phyloP scores from a whole-genome alignment of 2,329 filamentous ascomycete species.

The Plenodomus biglobosus region DNA sequence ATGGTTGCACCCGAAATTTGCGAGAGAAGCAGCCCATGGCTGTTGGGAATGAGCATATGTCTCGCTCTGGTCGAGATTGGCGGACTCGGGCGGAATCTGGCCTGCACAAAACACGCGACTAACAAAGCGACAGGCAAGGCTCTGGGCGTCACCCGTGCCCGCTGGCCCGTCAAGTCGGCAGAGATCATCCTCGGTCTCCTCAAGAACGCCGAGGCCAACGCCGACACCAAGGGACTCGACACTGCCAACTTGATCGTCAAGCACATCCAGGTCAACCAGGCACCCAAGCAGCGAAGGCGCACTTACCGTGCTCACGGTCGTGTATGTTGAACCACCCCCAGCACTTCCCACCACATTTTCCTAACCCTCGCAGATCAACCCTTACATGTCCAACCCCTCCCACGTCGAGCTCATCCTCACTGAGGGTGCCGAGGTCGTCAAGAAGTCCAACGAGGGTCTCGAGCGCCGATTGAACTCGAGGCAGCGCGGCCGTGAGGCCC shows the following conservation, averaged over 20 bases:
- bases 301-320: conserved; percentile 99
- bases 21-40: background rate
- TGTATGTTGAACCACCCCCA: conserved; percentile 65
- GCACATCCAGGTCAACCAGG: conserved; percentile 99
- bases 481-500: conserved; percentile 76
- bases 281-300: conserved; percentile 97
- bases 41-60: background rate
- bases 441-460: conserved; percentile 76
- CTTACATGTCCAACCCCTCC: conserved; percentile 99
- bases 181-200: conserved; percentile 97
- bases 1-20: background rate
- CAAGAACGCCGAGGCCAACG: conserved; percentile 51
- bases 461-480: conserved; percentile 79
- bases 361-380: conserved; percentile 77
- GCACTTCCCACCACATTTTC: no score
- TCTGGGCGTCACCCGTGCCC: conserved; percentile 96
- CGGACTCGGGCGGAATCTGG: conserved; percentile 1
- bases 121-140: conserved; percentile 75
- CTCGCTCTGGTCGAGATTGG: conserved; percentile 3
- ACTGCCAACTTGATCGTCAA: conserved; percentile 97
- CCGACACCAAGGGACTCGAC: conserved; percentile 59
- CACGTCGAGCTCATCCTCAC: conserved; percentile 99
- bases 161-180: conserved; percentile 99
- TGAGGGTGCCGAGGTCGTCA: conserved; percentile 92
- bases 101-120: conserved; percentile 16